Conservation (phyloP, 1,284 basidiomycete genomes). For the Stereum hirsutum region DNA sequence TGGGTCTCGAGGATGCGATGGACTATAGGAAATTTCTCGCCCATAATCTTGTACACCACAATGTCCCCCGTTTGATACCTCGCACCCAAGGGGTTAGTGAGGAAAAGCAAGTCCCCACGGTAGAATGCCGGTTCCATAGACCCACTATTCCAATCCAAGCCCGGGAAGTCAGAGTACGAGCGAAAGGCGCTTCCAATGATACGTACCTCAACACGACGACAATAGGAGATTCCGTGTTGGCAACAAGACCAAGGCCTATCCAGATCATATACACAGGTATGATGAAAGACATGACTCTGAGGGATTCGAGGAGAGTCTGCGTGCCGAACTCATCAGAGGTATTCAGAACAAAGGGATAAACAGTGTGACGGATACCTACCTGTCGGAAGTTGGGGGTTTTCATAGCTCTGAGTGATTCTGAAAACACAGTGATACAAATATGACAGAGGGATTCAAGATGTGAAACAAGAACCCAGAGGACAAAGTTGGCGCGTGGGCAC, state of each 20-base stretch:
- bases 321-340: too few relatives aligned
- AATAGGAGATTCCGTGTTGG: slow-evolving; percentile 93
- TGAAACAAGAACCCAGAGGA: too few relatives aligned
- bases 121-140: slow-evolving; percentile 99
- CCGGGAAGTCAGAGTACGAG: not conserved
- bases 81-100: slow-evolving; percentile 72
- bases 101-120: slow-evolving; percentile 93
- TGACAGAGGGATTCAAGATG: too few relatives aligned
- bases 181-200: not conserved
- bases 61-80: slow-evolving; percentile 88
- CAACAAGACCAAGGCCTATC: slow-evolving; percentile 87
- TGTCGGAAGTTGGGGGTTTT: too few relatives aligned
- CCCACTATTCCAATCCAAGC: slow-evolving; percentile 66
- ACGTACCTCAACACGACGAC: slow-evolving; percentile 91
- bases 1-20: slow-evolving; percentile 90
- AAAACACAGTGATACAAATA: too few relatives aligned
- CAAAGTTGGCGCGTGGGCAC: too few relatives aligned
- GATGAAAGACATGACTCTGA: too few relatives aligned
- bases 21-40: slow-evolving; percentile 88
- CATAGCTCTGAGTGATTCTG: too few relatives aligned
- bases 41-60: slow-evolving; percentile 91
- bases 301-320: too few relatives aligned
- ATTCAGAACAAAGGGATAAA: too few relatives aligned
- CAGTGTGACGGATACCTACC: too few relatives aligned
- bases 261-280: too few relatives aligned